Evolutionary conservation across 106 monocot genomes (phyloP), one percentile per base, ranked within the genome.

Genomic region (Acorus gramineus): DNA sequence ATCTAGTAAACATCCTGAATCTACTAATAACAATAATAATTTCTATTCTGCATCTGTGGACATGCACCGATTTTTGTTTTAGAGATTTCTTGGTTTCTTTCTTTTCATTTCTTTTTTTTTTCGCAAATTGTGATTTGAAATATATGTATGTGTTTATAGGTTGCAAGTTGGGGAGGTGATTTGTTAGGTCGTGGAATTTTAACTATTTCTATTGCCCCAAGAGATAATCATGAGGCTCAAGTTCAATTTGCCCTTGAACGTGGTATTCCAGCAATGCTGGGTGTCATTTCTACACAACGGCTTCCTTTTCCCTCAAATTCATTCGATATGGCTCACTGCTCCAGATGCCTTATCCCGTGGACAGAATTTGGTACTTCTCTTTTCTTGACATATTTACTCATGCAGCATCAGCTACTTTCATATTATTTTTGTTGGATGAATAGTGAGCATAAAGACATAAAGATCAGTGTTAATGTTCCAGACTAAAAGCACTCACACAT

Each of bases 181-280:
- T 74, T 90, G 53, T 69, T 90, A 68, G 80, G 74, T 46, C 77
- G 85, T 57, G 84, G 84, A 53, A 86, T 90, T 61, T 64, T 90
- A 44, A 76, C 85, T 46, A 60, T 90, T 66, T 90, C 85, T 63
- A 82, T 90, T 66, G 90, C 90, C 58, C 90, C 90, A 7, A 80
- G 90, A 76, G 90, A 90, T 68, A 86, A 90, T 77, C 90, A 86
- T 64, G 90, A 90, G 70, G 90, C 90, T 71, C 90, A 90, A 81
- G 90, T 90, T 47, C 90, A 90, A 67, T 90, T 90, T 74, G 90
- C 85, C 10, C 80, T 90, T 56, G 90, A 90, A 62, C 85, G 86
- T 65, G 90, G 86, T 5, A 90, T 90, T 69, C 90, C 90, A 57
- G 90, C 90, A 59, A 86, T 90, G 62, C 64, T 90, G 66, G 90